phyloP scores from a whole-genome alignment of 2,329 filamentous ascomycete genomes.

The Penicillium sp. region DNA sequence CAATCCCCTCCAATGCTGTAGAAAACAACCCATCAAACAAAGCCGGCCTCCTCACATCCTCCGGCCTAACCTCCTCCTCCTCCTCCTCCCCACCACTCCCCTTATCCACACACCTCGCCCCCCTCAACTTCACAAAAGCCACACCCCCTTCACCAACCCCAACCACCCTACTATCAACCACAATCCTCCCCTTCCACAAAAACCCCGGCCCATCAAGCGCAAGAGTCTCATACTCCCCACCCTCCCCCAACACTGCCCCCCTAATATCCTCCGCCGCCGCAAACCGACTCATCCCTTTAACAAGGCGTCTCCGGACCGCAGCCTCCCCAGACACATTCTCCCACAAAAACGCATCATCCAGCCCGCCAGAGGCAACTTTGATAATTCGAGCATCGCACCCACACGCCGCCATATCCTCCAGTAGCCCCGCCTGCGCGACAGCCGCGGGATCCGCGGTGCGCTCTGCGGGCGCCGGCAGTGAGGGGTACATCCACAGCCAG shows the following conservation, averaged over 20 bases:
- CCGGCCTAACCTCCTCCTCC: constrained; percentile 28
- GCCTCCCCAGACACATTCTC: constrained; percentile 69
- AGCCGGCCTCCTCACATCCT: constrained; percentile 59
- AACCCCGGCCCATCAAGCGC: constrained; percentile 77
- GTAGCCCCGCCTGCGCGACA: constrained; percentile 55
- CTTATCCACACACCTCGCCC: constrained; percentile 62
- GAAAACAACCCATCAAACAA: constrained; percentile 71
- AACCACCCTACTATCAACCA: constrained; percentile 62
- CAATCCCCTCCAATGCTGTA: constrained; percentile 40
- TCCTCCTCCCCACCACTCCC: constrained; percentile 32
- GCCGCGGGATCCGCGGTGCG: constrained; percentile 23
- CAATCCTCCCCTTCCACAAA: constrained; percentile 75
- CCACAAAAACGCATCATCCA: constrained; percentile 83
- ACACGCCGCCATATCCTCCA: constrained; percentile 79
- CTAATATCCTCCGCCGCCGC: constrained; percentile 58
- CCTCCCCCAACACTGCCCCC: constrained; percentile 85
- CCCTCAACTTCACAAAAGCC: constrained; percentile 70
- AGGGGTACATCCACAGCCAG: constrained; percentile 90
- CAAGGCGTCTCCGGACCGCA: constrained; percentile 54
- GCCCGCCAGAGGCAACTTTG: constrained; percentile 89
- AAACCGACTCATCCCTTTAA: constrained; percentile 63
- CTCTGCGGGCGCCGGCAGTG: constrained; percentile 62
- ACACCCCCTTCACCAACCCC: constrained; percentile 76
- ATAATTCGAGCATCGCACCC: constrained; percentile 89
- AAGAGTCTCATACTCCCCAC: constrained; percentile 94